Percentiles rank a stretch among this genome's conserved stretches.
Conservation (phyloP, 139 green algal genomes). For the Diplosphaera chodatii region DNA sequence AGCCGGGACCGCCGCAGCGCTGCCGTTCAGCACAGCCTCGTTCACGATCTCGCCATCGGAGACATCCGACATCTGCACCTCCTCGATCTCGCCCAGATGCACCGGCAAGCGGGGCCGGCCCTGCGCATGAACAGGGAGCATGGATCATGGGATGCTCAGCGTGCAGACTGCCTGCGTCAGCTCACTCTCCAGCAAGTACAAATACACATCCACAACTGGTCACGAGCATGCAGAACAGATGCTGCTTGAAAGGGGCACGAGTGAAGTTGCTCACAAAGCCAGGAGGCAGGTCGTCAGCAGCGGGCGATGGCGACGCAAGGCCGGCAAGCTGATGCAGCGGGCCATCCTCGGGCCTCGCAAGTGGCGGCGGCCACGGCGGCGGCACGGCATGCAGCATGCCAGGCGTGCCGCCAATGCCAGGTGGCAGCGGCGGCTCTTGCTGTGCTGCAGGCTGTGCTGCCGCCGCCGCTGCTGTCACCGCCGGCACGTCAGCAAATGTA, state of each 20-base stretch:
- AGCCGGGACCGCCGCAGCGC: no score
- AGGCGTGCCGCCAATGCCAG: not conserved
- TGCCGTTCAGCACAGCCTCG: not conserved
- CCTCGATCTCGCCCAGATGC: not conserved
- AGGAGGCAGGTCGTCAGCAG: not conserved
- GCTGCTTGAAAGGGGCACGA: no score
- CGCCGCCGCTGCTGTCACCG: no score
- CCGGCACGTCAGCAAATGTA: no score
- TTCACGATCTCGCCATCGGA: not conserved
- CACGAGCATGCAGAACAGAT: no score
- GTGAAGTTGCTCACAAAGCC: not conserved
- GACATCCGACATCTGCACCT: not conserved
- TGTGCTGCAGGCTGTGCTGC: not conserved
- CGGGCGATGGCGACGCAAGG: not conserved
- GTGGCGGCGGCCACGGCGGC: not conserved
- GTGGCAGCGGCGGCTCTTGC: not conserved
- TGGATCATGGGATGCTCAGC: no score
- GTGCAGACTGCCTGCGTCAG: no score
- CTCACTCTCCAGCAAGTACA: no score
- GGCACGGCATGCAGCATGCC: conserved; percentile 27
- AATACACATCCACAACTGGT: no score
- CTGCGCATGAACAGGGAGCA: not conserved
- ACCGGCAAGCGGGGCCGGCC: no score
- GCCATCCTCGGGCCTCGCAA: conserved; percentile 1
- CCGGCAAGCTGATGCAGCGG: not conserved